phyloP scores from a whole-genome alignment of 2,329 filamentous ascomycete species.

The Neophaeococcomyces mojaviensis region DNA sequence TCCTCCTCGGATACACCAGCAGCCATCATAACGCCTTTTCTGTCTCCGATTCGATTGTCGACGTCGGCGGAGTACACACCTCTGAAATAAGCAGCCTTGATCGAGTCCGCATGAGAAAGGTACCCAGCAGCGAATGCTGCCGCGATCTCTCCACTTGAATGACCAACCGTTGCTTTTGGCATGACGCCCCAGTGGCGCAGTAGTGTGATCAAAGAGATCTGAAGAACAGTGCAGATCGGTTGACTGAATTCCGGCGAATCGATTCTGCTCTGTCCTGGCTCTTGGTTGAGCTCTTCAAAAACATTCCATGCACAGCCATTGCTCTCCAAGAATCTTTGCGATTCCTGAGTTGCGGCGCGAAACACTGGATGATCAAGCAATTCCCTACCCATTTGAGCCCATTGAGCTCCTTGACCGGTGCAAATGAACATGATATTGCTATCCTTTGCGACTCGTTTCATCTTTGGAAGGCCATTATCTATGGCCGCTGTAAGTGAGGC shows the following conservation, averaged over 20 bases:
- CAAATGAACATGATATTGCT: slow-evolving; percentile 11
- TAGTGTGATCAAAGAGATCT: slow-evolving; percentile 22
- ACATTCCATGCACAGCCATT: slow-evolving; percentile 21
- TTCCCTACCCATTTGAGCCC: slow-evolving; percentile 5
- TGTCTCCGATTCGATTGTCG: background rate
- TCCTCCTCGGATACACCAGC: slow-evolving; percentile 20
- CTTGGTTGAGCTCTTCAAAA: slow-evolving; percentile 10
- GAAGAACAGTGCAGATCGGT: slow-evolving; percentile 18
- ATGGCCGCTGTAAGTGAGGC: background rate
- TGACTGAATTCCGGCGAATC: slow-evolving; percentile 13
- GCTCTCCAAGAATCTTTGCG: slow-evolving; percentile 9
- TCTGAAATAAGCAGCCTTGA: slow-evolving; percentile 26
- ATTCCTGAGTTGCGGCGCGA: slow-evolving; percentile 7
- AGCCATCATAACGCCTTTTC: slow-evolving; percentile 27
- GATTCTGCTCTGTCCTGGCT: slow-evolving; percentile 7
- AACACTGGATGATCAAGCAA: slow-evolving; percentile 10
- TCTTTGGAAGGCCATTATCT: background rate
- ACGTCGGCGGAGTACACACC: slow-evolving; percentile 14
- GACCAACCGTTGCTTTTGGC: slow-evolving; percentile 19
- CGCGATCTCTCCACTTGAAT: slow-evolving; percentile 26
- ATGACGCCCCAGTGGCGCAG: slow-evolving; percentile 14
- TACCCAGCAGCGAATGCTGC: slow-evolving; percentile 20
- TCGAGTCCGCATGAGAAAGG: slow-evolving; percentile 24
- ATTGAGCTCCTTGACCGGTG: slow-evolving; percentile 16
- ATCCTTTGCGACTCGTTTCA: background rate